A percentile compares a stretch with the other conserved stretches of the same genome.
phyloP scores from a whole-genome alignment of 805 yeast genomes.

The Wickerhamiella siamensis region DNA sequence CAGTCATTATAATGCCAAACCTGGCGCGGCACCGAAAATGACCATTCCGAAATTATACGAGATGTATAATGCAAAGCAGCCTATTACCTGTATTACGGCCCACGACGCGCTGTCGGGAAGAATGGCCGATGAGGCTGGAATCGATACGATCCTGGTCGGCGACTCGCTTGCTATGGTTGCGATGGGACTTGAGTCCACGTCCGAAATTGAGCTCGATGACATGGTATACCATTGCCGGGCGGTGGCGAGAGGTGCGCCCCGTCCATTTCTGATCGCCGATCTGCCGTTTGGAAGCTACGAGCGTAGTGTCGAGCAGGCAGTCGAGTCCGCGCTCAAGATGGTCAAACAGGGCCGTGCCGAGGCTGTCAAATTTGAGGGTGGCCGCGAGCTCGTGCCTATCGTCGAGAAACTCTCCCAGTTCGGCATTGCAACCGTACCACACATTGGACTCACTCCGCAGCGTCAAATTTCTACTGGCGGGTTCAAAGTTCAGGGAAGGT shows the following conservation, averaged over 20 bases:
- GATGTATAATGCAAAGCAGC: constrained; percentile 25
- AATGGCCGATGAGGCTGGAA: constrained; percentile 48
- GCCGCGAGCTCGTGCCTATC: constrained; percentile 39
- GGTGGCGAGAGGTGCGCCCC: constrained; percentile 52
- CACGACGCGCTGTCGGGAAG: constrained; percentile 71
- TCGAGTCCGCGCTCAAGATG: constrained; percentile 40
- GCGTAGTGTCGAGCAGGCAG: constrained; percentile 44
- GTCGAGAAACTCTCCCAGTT: constrained; percentile 42
- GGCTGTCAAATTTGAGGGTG: constrained; percentile 80
- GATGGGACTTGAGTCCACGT: constrained; percentile 55
- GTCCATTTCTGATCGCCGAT: constrained; percentile 66
- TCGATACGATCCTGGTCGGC: constrained; percentile 69
- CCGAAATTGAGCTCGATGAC: constrained; percentile 60
- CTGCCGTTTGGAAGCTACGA: constrained; percentile 85
- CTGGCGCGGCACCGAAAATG: constrained; percentile 19
- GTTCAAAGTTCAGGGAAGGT: constrained; percentile 68
- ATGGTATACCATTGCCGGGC: constrained; percentile 64
- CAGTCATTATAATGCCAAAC: constrained; percentile 12
- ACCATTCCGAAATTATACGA: constrained; percentile 30
- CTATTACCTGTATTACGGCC: constrained; percentile 60
- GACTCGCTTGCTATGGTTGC: constrained; percentile 91
- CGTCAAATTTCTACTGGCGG: constrained; percentile 69
- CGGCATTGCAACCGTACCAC: constrained; percentile 87
- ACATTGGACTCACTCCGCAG: constrained; percentile 88
- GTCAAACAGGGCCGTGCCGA: constrained; percentile 43